Percentiles rank a stretch among this genome's conserved stretches.
These are phyloP conservation scores for Globisporangium emineosum DNA, from an alignment of 352 stramenopile genomes.

Conservation along the genomic window DNA sequence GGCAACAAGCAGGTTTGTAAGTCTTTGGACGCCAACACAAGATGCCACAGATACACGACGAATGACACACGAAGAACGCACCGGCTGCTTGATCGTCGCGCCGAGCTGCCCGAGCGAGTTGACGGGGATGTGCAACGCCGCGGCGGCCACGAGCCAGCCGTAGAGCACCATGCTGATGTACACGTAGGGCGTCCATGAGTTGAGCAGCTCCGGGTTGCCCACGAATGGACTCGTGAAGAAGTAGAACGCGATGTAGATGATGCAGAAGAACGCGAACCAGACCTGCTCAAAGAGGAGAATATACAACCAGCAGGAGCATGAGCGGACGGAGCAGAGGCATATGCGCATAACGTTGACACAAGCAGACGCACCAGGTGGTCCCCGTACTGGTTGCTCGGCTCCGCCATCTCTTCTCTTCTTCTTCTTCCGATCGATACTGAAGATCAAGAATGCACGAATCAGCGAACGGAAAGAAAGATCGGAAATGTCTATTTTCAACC, in stretches of 20 bases:
- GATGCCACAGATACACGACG: neutral
- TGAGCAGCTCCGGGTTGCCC: constrained; percentile 78
- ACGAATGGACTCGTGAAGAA: constrained; percentile 88
- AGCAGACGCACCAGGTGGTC: constrained; percentile 18
- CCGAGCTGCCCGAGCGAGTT: constrained; percentile 68
- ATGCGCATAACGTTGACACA: too few relatives aligned
- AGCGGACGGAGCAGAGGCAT: neutral
- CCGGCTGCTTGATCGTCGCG: constrained; percentile 82
- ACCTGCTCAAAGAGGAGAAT: constrained; percentile 29
- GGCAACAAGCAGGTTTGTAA: neutral
- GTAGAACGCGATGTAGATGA: constrained; percentile 85
- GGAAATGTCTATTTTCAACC: neutral
- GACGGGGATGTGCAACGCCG: constrained; percentile 70
- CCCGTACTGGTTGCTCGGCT: constrained; percentile 6
- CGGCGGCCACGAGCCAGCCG: constrained; percentile 77
- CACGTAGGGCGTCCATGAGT: constrained; percentile 85
- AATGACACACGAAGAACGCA: constrained; percentile 19
- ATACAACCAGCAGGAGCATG: neutral
- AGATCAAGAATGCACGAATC: constrained; percentile 6
- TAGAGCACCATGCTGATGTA: constrained; percentile 88
- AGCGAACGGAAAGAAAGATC: neutral
- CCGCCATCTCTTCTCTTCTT: neutral
- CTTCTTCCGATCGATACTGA: neutral
- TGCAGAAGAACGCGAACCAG: constrained; percentile 81
- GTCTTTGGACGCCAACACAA: too few relatives aligned